Conservation (phyloP, 1,284 basidiomycete species). For the Chondrostereum purpureum region DNA sequence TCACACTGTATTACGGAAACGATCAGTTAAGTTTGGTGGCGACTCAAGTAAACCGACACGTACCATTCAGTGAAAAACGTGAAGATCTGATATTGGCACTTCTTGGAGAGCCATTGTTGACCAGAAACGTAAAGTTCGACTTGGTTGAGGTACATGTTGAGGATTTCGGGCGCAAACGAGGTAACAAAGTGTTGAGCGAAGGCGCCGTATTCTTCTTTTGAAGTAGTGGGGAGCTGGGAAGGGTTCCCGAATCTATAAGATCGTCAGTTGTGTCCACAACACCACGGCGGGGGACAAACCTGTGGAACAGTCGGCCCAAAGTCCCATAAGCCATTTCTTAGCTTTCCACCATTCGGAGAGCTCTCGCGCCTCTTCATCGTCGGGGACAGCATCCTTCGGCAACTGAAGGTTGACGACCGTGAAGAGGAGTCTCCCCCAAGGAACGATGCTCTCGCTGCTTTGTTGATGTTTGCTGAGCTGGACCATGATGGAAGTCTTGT, state of each 20-base stretch:
- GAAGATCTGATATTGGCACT: slow-evolving; percentile 76
- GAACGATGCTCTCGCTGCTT: slow-evolving; percentile 63
- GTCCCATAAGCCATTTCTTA: slow-evolving; percentile 84
- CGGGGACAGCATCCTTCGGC: slow-evolving; percentile 58
- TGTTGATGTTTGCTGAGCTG: slow-evolving; percentile 69
- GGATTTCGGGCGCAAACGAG: slow-evolving; percentile 77
- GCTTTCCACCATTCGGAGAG: slow-evolving; percentile 80
- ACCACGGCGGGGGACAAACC: slow-evolving; percentile 38
- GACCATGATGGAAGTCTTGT: slow-evolving; percentile 22
- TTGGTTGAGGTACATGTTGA: slow-evolving; percentile 72
- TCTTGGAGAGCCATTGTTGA: slow-evolving; percentile 73
- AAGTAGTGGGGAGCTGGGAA: slow-evolving; percentile 68
- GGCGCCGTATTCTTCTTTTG: slow-evolving; percentile 59
- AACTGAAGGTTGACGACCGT: slow-evolving; percentile 65
- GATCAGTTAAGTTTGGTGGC: slow-evolving; percentile 8
- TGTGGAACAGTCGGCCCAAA: slow-evolving; percentile 69
- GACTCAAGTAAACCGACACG: slow-evolving; percentile 24
- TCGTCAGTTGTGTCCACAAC: slow-evolving; percentile 10
- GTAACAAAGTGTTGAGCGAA: slow-evolving; percentile 78
- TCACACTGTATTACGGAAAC: slow-evolving; percentile 48
- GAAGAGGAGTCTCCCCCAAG: slow-evolving; percentile 83
- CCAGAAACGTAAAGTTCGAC: slow-evolving; percentile 67
- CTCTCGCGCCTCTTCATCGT: slow-evolving; percentile 70
- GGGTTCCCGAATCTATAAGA: slow-evolving; percentile 69
- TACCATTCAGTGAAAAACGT: slow-evolving; percentile 83